These are phyloP conservation scores for Vitis amurensis DNA, from an alignment of 164 flowering plant species.

Conservation along the genomic window DNA sequence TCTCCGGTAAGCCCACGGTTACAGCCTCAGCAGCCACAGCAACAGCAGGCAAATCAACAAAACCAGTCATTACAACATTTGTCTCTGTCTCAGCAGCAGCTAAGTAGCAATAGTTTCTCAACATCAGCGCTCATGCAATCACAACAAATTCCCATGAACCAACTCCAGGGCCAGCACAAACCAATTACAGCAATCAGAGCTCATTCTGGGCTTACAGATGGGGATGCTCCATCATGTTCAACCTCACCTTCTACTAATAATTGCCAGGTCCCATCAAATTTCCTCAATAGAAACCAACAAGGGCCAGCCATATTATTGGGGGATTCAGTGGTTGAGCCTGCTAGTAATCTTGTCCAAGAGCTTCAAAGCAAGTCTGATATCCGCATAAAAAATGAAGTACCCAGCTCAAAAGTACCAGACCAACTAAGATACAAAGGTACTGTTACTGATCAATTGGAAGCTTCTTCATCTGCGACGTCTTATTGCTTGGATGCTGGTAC, in stretches of 20 bases:
- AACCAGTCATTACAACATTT: constrained; percentile 37
- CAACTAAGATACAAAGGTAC: constrained; percentile 47
- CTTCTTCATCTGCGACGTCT: constrained; percentile 80
- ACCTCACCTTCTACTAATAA: constrained; percentile 81
- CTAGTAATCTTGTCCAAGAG: constrained; percentile 51
- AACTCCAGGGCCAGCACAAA: constrained; percentile 48
- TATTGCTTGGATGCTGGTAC: constrained; percentile 75
- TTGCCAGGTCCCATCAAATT: constrained; percentile 50
- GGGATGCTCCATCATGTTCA: constrained; percentile 85
- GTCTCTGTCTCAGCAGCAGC: constrained; percentile 38
- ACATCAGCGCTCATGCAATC: constrained; percentile 37
- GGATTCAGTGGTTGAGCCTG: constrained; percentile 44
- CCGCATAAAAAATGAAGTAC: constrained; percentile 51
- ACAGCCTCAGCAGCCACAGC: constrained; percentile 51
- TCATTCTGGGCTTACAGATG: constrained; percentile 64
- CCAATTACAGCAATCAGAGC: constrained; percentile 33
- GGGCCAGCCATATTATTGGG: constrained; percentile 34
- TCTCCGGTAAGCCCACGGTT: constrained; percentile 46
- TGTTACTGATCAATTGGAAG: constrained; percentile 72
- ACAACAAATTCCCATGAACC: constrained; percentile 48
- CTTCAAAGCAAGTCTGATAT: constrained; percentile 53
- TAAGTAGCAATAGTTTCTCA: constrained; percentile 33
- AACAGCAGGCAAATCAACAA: constrained; percentile 46
- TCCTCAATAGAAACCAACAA: constrained; percentile 53
- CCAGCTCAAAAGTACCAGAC: constrained; percentile 52